phyloP scores from a whole-genome alignment of 129 eudicot genomes.

The Flaveria robusta region DNA sequence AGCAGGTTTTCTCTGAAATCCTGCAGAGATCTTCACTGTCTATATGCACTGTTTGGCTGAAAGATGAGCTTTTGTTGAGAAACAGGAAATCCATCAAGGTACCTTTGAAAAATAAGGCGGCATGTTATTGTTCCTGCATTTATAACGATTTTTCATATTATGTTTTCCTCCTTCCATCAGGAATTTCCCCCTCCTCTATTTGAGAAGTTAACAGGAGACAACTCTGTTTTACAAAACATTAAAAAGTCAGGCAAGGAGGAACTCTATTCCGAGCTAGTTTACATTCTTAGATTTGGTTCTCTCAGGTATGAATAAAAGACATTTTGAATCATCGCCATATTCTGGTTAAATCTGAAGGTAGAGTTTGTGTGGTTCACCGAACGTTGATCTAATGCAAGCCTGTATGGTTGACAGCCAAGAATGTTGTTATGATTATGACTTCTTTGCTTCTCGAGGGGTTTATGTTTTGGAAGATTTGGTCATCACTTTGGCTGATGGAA shows the following conservation, averaged over 20 bases:
- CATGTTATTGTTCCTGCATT: conserved; percentile 8
- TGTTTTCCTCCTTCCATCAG: conserved; percentile 41
- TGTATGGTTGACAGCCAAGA: conserved; percentile 51
- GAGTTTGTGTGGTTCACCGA: not conserved
- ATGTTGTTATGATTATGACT: conserved; percentile 53
- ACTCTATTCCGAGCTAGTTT: conserved; percentile 73
- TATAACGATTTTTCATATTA: conserved; percentile 12
- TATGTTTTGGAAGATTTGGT: conserved; percentile 88
- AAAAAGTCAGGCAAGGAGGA: conserved; percentile 81
- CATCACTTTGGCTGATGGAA: conserved; percentile 81
- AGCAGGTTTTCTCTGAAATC: conserved; percentile 47
- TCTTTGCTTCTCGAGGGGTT: conserved; percentile 61
- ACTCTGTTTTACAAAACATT: conserved; percentile 53
- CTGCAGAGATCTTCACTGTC: conserved; percentile 60
- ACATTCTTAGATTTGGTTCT: conserved; percentile 70
- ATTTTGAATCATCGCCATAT: conserved; percentile 8
- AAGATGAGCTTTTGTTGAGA: conserved; percentile 60
- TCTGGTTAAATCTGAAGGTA: not conserved
- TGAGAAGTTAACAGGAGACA: conserved; percentile 68
- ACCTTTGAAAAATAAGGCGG: conserved; percentile 22
- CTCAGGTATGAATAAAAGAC: conserved; percentile 51
- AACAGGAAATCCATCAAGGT: conserved; percentile 62
- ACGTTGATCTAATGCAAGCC: conserved; percentile 23
- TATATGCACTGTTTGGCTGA: conserved; percentile 75
- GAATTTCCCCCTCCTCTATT: conserved; percentile 53